These are phyloP conservation scores for Scutellaria baicalensis DNA, from an alignment of 257 asterid genomes.

Conservation along the genomic window DNA sequence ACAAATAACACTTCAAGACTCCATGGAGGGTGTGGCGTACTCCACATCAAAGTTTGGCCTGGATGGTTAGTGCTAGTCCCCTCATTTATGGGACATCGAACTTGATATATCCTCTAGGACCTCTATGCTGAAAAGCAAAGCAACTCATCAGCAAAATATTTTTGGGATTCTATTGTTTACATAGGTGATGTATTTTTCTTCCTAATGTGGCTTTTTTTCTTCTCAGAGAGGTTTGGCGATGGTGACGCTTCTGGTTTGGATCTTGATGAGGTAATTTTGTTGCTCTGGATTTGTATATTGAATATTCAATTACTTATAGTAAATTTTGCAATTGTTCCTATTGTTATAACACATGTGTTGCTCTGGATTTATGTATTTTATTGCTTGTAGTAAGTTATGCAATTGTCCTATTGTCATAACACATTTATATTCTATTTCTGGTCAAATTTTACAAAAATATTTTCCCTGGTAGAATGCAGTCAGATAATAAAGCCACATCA, in stretches of 20 bases:
- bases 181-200: background rate
- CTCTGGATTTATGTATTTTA: background rate
- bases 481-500: background rate
- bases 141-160: background rate
- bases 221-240: constrained; percentile 95
- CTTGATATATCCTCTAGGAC: background rate
- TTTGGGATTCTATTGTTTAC: background rate
- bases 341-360: background rate
- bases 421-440: background rate
- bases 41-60: constrained; percentile 91
- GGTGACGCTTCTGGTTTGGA: constrained; percentile 90
- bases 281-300: background rate
- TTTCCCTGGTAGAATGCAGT: background rate
- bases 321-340: background rate
- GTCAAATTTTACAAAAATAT: background rate
- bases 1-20: constrained; percentile 96
- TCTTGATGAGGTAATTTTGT: constrained; percentile 78
- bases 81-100: background rate
- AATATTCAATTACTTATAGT: background rate
- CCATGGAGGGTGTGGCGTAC: constrained; percentile 71
- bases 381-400: background rate
- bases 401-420: background rate
- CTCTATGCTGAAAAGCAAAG: background rate
- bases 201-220: constrained; percentile 17
- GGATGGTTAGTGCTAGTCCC: constrained; percentile 66